Base-by-base conservation (phyloP, 2,329 filamentous ascomycete genomes). In the Aureobasidium pullulans region DNA sequence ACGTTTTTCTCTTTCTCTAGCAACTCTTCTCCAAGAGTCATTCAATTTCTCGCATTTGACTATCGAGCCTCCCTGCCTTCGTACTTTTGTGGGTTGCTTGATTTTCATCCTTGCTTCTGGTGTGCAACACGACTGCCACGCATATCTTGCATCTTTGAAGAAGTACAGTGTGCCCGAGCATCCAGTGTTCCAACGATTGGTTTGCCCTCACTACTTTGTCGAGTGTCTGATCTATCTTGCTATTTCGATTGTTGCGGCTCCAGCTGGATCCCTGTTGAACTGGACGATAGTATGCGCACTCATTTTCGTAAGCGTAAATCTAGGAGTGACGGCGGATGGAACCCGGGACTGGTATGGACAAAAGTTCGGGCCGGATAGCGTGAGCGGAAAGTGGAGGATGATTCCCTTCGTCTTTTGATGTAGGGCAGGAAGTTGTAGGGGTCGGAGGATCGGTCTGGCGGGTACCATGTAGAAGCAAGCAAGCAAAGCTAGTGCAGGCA, bases 201-300 rank as follows among this genome's bases (percentile, higher is more conserved):
- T 96, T 40, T 95, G 89, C 66, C 91, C 94, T 16, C 94, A 99
- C 74, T 99, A 97, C 73, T 88, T 88, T 3, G 90, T 87, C 68
- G 94, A 97, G 75, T 92, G 89, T 69, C 70, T 88, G 42, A 84
- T 96, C 61, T 97, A 99, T 71, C 69, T 91, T 19, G 81, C 87
- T n/a, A 75, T 99, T 64, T 82, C 90, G 2, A 74, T 94, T 47
- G 72, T 88, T 40, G 85, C 86, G 32, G 90, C 92, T 1, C 91
- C 92, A 0, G 67, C 75, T 7, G 87, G 85, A 10, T 73, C 77
- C 34, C 63, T 81, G 59, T 71, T 90, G 61, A 96, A 96, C 72
- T 82, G 77, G 69, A 93, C 92, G 0, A 71, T 96, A 44, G 68
- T 88, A 37, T 83, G 83, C 59, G 89, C 84, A 6, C 68, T 89